Base-by-base conservation (phyloP, 768 basidiomycete species). In the Leccinellum albellum region DNA sequence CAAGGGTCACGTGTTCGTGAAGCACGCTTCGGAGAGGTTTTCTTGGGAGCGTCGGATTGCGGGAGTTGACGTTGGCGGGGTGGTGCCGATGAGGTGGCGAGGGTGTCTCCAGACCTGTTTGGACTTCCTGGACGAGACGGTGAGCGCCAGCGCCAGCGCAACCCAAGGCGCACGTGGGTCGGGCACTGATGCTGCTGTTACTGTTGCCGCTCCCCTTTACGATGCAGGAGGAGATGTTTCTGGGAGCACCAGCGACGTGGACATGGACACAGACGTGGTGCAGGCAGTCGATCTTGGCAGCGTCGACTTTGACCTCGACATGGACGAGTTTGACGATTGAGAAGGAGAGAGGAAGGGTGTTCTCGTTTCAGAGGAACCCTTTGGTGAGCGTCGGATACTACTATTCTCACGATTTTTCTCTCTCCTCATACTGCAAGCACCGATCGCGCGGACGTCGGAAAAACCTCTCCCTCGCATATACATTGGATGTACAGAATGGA, bases 71-170 rank as follows among this genome's bases (percentile, higher is more conserved):
- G 73, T 86, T 0, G 82, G 83, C 20, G 82, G 40, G 3, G 40
- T 4, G 42, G 42, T 44, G 42, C 42, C 6, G 10, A 1, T 23
- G 42, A 44, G 13, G 51, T 91, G 89, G 88, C 73, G 86, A 26
- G 89, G 89, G 0, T 91, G 89, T 69, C 66, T 72, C 20, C 61
- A 56, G 51, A 83, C 83, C 0, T 91, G 88, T 67, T 65, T 91
- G 55, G 77, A 78, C 31, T 89, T 86, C 63, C 69, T 91, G 63
- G 78, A 76, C 12, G 58, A 17, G 17, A n/a, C 6, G 20, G 20
- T 6, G 14, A 21, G 13, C 3, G 8, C 15, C 28, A 9, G 7
- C 6, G 26, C 15, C 28, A 17, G 37, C 37, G 8, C 17, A 3
- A 37, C n/a, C 8, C n/a, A n/a, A n/a, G 45, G 14, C 23, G 12